Percentiles rank a stretch among this genome's conserved stretches.
Conservation (phyloP, 352 stramenopile genomes). For the Pythium aquatile region DNA sequence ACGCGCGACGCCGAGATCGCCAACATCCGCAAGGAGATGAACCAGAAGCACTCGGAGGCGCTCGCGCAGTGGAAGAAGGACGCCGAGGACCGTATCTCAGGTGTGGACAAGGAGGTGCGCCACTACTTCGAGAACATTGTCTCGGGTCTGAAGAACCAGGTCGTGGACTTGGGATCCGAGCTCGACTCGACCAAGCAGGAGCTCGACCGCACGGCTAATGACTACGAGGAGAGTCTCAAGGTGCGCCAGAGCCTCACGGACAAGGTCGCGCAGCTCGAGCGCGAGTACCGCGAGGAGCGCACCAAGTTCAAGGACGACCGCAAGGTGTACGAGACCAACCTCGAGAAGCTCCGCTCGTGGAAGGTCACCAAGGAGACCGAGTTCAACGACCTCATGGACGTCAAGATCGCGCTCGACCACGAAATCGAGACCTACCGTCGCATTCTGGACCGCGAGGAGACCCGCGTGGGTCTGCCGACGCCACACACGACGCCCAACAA, state of each 20-base stretch:
- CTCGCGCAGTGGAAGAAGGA: conserved; percentile 80
- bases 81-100: conserved; percentile 63
- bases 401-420: conserved; percentile 76
- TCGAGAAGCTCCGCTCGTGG: conserved; percentile 65
- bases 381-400: conserved; percentile 88
- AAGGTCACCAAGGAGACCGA: conserved; percentile 75
- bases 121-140: conserved; percentile 68
- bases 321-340: conserved; percentile 65
- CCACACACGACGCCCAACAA: conserved; percentile 40
- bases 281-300: conserved; percentile 73
- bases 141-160: conserved; percentile 49
- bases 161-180: conserved; percentile 58
- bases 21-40: conserved; percentile 77
- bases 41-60: conserved; percentile 67
- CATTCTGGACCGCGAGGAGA: conserved; percentile 81
- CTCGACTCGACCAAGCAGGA: conserved; percentile 72
- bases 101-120: conserved; percentile 73
- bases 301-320: conserved; percentile 78
- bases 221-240: conserved; percentile 80
- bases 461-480: conserved; percentile 57
- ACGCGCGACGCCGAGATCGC: conserved; percentile 66
- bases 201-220: conserved; percentile 70
- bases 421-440: conserved; percentile 82
- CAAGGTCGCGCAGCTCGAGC: conserved; percentile 77
- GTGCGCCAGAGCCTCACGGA: conserved; percentile 71